phyloP scores from a whole-genome alignment of 2,329 filamentous ascomycete genomes.

The Hymenotorrendiella dingleyae region DNA sequence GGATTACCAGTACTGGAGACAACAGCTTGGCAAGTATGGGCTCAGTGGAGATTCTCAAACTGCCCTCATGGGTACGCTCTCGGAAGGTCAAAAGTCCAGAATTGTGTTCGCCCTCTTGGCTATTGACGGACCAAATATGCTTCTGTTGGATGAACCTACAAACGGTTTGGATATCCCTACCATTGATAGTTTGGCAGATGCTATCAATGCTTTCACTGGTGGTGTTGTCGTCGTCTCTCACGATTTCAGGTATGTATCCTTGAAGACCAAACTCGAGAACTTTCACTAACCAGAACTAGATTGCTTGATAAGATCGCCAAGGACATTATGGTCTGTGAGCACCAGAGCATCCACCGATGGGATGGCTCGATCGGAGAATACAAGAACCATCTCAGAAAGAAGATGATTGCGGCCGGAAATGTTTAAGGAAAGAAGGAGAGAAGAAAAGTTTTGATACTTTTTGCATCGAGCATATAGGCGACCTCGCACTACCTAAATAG shows the following conservation, averaged over 20 bases:
- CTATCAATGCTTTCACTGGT: conserved; percentile 88
- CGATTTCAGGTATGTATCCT: conserved; percentile 82
- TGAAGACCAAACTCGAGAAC: not conserved
- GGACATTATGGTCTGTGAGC: conserved; percentile 98
- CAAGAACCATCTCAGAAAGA: conserved; percentile 98
- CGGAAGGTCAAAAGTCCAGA: conserved; percentile 95
- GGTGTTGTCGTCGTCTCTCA: conserved; percentile 98
- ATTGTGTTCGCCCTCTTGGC: conserved; percentile 96
- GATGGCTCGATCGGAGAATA: conserved; percentile 85
- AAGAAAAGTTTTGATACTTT: conserved; percentile 20
- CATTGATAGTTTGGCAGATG: conserved; percentile 94
- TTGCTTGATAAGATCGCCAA: conserved; percentile 99
- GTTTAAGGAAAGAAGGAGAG: conserved; percentile 51
- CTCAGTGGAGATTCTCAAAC: conserved; percentile 91
- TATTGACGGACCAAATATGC: conserved; percentile 95
- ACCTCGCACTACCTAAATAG: conserved; percentile 14
- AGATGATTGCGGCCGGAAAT: conserved; percentile 87
- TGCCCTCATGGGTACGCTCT: conserved; percentile 93
- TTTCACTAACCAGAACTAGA: conserved; percentile 45
- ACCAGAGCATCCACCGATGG: conserved; percentile 90
- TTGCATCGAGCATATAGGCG: conserved; percentile 9
- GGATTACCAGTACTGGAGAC: conserved; percentile 99
- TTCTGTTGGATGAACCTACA: conserved; percentile 95
- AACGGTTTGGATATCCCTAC: conserved; percentile 99
- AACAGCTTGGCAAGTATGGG: conserved; percentile 93